Conservation (phyloP, 192 early-diverging fungal species). For the Coemansia sp. region DNA sequence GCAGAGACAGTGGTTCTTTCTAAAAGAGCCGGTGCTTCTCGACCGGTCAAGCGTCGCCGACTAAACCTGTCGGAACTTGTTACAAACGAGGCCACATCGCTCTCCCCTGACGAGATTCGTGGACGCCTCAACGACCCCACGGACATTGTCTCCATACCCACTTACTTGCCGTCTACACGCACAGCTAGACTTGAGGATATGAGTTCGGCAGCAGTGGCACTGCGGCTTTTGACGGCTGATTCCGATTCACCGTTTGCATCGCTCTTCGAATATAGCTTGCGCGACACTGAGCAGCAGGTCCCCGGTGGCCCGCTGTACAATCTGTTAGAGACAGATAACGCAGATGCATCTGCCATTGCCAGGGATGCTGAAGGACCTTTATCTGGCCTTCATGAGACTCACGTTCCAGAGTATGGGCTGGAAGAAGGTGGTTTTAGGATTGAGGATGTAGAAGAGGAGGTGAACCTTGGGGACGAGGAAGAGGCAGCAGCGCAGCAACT, state of each 20-base stretch:
- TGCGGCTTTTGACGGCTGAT: conserved; percentile 25
- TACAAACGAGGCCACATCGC: conserved; percentile 37
- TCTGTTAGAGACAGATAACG: conserved; percentile 5
- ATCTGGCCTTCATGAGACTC: conserved; percentile 6
- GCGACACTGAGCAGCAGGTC: conserved; percentile 27
- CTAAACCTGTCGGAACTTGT: conserved; percentile 48
- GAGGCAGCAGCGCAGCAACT: conserved; percentile 26
- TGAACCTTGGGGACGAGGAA: conserved; percentile 28
- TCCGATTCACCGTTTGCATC: conserved; percentile 26
- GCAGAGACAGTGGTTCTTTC: conserved; percentile 46
- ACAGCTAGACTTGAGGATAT: conserved; percentile 34
- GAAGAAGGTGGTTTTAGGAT: conserved; percentile 31
- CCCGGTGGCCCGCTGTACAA: conserved; percentile 3
- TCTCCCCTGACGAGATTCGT: conserved; percentile 39
- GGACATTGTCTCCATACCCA: conserved; percentile 46
- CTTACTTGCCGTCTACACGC: conserved; percentile 34
- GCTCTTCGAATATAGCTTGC: conserved; percentile 24
- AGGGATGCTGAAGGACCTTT: not conserved
- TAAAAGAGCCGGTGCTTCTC: conserved; percentile 9
- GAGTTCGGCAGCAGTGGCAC: conserved; percentile 43
- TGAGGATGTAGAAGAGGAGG: conserved; percentile 44
- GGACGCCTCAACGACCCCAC: conserved; percentile 30
- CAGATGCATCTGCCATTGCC: conserved; percentile 12
- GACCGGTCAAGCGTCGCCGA: conserved; percentile 38
- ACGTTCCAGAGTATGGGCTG: conserved; percentile 25